Base-by-base conservation (phyloP, 75 land plant species). In the Chamaecyparis obtusa region DNA sequence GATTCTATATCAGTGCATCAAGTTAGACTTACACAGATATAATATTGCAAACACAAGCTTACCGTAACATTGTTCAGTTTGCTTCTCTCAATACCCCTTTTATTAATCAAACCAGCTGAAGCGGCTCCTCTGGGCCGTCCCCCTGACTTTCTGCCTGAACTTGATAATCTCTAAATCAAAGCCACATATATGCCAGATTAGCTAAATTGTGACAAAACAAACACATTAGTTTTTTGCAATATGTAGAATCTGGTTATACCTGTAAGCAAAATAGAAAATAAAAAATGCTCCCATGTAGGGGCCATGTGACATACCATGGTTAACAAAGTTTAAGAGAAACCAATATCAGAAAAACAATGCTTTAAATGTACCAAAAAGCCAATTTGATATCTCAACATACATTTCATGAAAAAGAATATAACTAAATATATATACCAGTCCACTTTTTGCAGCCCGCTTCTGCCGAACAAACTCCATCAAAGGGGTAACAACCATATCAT, bases 401-500 rank as follows among this genome's bases (percentile, higher is more conserved):
- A 44, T 44, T 44, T 44, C 46, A 44, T 4, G 46, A 44, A 44
- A 44, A 44, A 44, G 46, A 44, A 44, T 72, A 74, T 74, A 74
- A 10, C 2, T 74, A 24, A 11, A 74, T 24, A 32, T 74, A 33
- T 2, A 74, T 74, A 74, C 76, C 76, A 74, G 16, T 33, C n/a
- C 76, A 33, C 36, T 74, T 74, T 74, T 74, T 13, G 36, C 76
- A 33, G 92, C 92, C 64, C 91, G 88, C 56, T 86, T 88, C 69
- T 88, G 89, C 2, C 92, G 91, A 32, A 91, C 89, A 84, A 76
- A 91, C 67, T 91, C 92, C 92, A 91, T 91, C 85, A 91, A 86
- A 3, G 92, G 92, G 9, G 92, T 91, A 2, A 91, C 91, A 78
- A 91, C 72, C 5, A 88, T 88, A 44, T 77, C 35, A 21, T 91